Conservation (phyloP, 2,329 filamentous ascomycete genomes). For the Fusarium sp. region DNA sequence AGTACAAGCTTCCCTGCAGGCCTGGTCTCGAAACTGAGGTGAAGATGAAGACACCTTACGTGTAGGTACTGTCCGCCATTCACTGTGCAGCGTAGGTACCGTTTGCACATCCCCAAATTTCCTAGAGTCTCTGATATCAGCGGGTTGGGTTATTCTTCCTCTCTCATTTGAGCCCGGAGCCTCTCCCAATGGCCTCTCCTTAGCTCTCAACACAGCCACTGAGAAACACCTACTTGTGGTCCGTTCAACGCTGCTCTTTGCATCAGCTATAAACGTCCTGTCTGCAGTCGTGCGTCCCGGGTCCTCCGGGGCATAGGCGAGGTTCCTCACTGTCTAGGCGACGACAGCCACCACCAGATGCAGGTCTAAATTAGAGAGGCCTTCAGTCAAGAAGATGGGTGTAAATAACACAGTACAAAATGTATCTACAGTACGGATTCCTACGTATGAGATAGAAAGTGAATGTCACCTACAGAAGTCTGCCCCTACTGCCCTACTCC, state of each 20-base stretch:
- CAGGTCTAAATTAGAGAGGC: conserved; percentile 6
- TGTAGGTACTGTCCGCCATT: not conserved
- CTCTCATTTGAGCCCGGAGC: not conserved
- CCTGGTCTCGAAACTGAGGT: conserved; percentile 12
- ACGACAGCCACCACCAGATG: conserved; percentile 23
- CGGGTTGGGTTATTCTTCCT: not conserved
- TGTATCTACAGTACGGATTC: not conserved
- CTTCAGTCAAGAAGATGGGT: not conserved
- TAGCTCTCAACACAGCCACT: conserved; percentile 21
- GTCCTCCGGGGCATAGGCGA: conserved; percentile 2
- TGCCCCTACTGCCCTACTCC: not conserved
- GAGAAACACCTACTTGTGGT: not conserved
- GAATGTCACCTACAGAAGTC: not conserved
- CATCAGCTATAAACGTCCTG: not conserved
- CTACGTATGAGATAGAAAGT: not conserved
- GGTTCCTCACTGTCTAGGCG: conserved; percentile 10
- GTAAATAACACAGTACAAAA: conserved; percentile 17
- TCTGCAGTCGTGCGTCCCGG: conserved; percentile 13
- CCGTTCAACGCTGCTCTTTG: not conserved
- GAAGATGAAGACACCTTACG: conserved; percentile 15
- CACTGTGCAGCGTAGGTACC: not conserved
- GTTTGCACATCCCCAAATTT: not conserved
- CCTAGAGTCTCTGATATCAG: not conserved
- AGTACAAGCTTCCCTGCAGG: conserved; percentile 16
- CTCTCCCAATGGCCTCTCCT: not conserved